Evolutionary conservation across 495 filamentous ascomycete genomes (phyloP), one percentile per base, ranked within the genome.

Genomic region (Paragyromitra xinjiangensis): DNA sequence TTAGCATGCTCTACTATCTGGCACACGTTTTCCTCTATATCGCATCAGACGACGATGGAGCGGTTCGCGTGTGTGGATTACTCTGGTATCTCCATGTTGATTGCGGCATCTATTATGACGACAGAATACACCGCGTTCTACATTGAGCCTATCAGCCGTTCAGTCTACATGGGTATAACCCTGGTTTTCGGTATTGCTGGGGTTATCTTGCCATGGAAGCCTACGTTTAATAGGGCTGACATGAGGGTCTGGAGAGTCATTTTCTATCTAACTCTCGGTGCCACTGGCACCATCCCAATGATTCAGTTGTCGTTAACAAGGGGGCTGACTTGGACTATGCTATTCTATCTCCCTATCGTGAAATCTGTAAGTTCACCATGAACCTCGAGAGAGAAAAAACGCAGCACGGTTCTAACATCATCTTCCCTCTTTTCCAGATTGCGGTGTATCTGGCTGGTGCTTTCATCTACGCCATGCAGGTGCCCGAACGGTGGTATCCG

Each of bases 111-210:
- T 53, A 98, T 99, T 84, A 94, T 98, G 89, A 97, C 95, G 3
- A 97, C 93, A 66, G 95, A 99, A 83, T 98, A 98, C 84, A 97
- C 96, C 4, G 95, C 95, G 45, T 98, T 99, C 84, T 98, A 99
- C 84, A 97, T 95, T 84, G 96, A 99, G 77, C 95, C 95, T 6
- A 82, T 91, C 44, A 93, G 91, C 71, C 93, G 94, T 42, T 96
- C 92, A 89, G 86, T 90, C 37, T 99, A 98, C 85, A 94, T 99
- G 83, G 84, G 88, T 51, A 86, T 91, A 22, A 98, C 95, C 6
- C 90, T 92, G 78, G 83, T 90, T 19, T 87, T 99, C 16, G 95
- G 95, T 34, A 85, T 97, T 70, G 93, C 90, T 64, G 95, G 95
- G 37, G 92, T 94, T 75, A 94, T 98, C 66, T 87, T 99, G 4